phyloP scores from a whole-genome alignment of 1,139 yeast species.

The Yamadazyma conglobata region DNA sequence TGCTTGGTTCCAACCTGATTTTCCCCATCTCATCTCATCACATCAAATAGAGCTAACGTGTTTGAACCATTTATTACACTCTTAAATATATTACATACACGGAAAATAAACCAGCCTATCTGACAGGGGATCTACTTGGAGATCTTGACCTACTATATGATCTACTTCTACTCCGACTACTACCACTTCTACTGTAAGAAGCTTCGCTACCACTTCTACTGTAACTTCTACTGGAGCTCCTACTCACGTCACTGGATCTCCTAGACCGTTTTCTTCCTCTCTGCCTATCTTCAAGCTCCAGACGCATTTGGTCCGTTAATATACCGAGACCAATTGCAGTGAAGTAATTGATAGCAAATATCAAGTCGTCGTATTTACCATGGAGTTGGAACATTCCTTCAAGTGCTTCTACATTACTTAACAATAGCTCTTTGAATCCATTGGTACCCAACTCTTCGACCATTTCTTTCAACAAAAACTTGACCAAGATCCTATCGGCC shows the following conservation, averaged over 20 bases:
- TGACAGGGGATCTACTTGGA: slow-evolving; percentile 1
- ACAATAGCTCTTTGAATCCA: slow-evolving; percentile 45
- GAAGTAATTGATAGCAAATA: slow-evolving; percentile 85
- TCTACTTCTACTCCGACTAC: slow-evolving; percentile 13
- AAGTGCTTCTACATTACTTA: slow-evolving; percentile 46
- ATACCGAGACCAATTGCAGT: slow-evolving; percentile 90
- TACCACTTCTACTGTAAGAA: slow-evolving; percentile 15
- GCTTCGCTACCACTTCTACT: slow-evolving; percentile 12
- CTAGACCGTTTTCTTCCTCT: slow-evolving; percentile 21
- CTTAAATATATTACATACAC: slow-evolving; percentile 1
- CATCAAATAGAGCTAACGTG: slow-evolving; percentile 2
- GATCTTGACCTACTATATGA: slow-evolving; percentile 1
- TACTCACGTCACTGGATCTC: slow-evolving; percentile 16
- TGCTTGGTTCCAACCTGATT: slow-evolving; percentile 1
- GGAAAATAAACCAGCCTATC: no score
- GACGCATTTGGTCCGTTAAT: slow-evolving; percentile 80
- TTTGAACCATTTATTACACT: not conserved
- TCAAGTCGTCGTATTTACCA: slow-evolving; percentile 51
- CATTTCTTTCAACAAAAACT: slow-evolving; percentile 77
- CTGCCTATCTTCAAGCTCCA: slow-evolving; percentile 30
- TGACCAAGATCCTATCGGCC: slow-evolving; percentile 76
- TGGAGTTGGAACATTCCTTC: slow-evolving; percentile 48
- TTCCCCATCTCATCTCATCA: slow-evolving; percentile 5
- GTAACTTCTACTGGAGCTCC: slow-evolving; percentile 15
- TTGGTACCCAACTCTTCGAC: slow-evolving; percentile 71